phyloP scores from a whole-genome alignment of 352 stramenopile species.

The Pythium monospermum region DNA sequence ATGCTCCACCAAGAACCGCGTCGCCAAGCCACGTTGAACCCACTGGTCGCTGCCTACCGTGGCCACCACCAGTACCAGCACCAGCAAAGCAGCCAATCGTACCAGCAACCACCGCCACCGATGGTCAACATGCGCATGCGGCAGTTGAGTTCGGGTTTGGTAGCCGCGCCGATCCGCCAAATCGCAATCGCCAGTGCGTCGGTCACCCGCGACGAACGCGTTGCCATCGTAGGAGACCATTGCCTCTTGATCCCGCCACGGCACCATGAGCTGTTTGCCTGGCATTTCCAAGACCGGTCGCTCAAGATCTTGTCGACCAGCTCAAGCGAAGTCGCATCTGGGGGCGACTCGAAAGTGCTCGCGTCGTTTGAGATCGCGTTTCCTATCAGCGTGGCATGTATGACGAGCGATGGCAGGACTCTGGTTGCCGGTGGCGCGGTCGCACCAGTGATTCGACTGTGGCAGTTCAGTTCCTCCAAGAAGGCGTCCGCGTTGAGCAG shows the following conservation, averaged over 20 bases:
- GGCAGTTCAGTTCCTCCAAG: conserved; percentile 32
- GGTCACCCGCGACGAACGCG: conserved; percentile 45
- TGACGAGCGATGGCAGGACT: conserved; percentile 58
- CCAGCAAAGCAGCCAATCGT: background rate
- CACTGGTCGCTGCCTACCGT: conserved; percentile 38
- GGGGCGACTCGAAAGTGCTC: conserved; percentile 53
- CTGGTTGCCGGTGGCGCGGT: conserved; percentile 42
- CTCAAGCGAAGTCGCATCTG: conserved; percentile 34
- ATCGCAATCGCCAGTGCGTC: conserved; percentile 41
- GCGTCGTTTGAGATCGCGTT: conserved; percentile 55
- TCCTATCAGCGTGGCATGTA: conserved; percentile 42
- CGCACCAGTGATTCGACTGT: conserved; percentile 50
- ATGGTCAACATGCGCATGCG: conserved; percentile 13
- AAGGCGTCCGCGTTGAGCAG: conserved; percentile 9
- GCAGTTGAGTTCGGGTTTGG: conserved; percentile 28
- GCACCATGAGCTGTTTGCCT: conserved; percentile 64
- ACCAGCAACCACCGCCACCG: background rate
- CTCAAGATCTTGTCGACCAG: conserved; percentile 53
- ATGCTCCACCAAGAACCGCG: conserved; percentile 48
- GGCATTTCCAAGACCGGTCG: conserved; percentile 60
- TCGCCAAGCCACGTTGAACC: conserved; percentile 39
- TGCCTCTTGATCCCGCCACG: conserved; percentile 58
- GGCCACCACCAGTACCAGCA: conserved; percentile 13
- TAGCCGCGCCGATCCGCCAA: conserved; percentile 33
- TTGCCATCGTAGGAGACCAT: conserved; percentile 34